Base-by-base conservation (phyloP, 306 rosid genomes). In the Quercus robur region DNA sequence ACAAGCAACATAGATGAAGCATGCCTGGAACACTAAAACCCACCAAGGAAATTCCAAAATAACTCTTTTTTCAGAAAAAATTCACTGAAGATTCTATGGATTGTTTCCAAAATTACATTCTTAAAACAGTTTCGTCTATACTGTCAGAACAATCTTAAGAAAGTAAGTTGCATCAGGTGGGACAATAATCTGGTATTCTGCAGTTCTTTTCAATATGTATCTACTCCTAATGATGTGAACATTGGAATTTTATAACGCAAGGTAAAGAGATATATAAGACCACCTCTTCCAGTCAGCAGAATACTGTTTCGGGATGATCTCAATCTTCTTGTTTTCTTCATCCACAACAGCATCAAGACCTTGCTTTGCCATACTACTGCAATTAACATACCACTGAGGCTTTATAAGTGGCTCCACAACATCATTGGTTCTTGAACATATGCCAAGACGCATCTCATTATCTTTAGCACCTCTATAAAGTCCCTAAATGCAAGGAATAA, bases 391-490 rank as follows among this genome's bases (percentile, higher is more conserved):
- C 98, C 99, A 95, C 19, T 91, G 97, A 46, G 96, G 99, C 85
- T 91, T 95, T 85, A 95, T 91, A 91, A 95, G 72, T 72, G 99
- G 98, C 86, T 95, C 98, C 73, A 95, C 86, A 77, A 93, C 98
- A 86, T 91, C 99, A 85, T 91, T 89, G 84, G 86, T 95, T 88
- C 99, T 91, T 80, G 97, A 93, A 88, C 98, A 93, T 15, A 89
- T 77, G 54, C 98, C 98, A 76, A 95, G 97, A 70, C 96, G 93
- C 99, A 95, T 95, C 80, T 93, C 99, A 82, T 95, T 95, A 82
- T 83, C 85, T 80, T 89, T 91, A 72, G 92, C 93, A 80, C 94
- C 98, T 87, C 88, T 89, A 79, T 88, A 90, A 73, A 95, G 96
- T 52, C 94, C 96, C 99, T 91, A 80, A 70, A 81, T 14, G 70